Base-by-base conservation (phyloP, 441 rosid genomes). In the Syzygium syzygioides region DNA sequence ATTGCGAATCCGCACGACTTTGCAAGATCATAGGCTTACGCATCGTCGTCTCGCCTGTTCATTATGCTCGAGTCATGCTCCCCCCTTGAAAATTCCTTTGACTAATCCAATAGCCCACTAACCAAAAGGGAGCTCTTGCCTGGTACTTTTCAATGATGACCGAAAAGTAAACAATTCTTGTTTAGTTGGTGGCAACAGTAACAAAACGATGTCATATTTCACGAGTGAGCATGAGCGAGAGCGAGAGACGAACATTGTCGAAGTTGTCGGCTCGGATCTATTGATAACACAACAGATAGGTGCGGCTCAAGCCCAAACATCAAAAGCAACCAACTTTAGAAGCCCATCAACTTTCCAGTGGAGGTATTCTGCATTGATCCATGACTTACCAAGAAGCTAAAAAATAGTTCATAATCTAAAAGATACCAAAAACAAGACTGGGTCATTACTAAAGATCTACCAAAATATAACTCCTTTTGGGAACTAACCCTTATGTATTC, bases 31-130 rank as follows among this genome's bases (percentile, higher is more conserved):
- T 50, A 0, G 60, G 56, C 86, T 54, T 10, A 15, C 8, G 56
- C 45, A 18, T 30, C 37, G 86, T 85, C 37, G 86, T 85, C 56
- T 1, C 45, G 60, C 45, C 60, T 10, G 37, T 54, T 54, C 60
- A 30, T 85, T 85, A 30, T 34, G 60, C 86, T 85, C 17, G 54
- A 85, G 60, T 85, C 86, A 55, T 54, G 48, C 60, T 30, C 41
- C 45, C 55, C 59, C n/a, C 59, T 53, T n/a, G 60, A 41, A 85
- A 56, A 55, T 32, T 85, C 30, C 64, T 55, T 85, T 85, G 87
- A 85, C 87, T 34, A 85, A 55, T 57, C 66, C 87, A 13, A 85
- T 17, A 55, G 54, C 87, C 87, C 87, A 85, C 87, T 85, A 32
- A 32, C 64, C 66, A 7, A 55, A 85, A 85, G 18, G 50, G 19